Evolutionary conservation across 2,329 filamentous ascomycete species (phyloP).

Genomic region (Polytolypa hystricis): DNA sequence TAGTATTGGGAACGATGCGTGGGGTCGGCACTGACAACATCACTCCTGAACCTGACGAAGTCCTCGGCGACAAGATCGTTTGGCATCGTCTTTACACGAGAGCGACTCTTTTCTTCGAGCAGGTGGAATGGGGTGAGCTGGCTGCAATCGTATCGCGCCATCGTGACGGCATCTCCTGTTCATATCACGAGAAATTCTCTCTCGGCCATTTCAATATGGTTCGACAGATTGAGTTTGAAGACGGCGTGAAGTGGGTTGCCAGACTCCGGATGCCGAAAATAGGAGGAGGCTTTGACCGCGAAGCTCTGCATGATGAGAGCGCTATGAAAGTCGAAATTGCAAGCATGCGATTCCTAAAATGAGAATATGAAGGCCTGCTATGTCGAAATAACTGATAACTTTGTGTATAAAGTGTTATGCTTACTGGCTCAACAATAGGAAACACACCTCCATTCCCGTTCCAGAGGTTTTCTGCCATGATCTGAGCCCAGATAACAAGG

Average conservation of each 20-base stretch:
- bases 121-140: conserved; percentile 1
- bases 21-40: no score
- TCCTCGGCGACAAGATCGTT: no score
- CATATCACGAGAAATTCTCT: neutral
- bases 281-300: neutral
- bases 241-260: conserved; percentile 4
- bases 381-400: neutral
- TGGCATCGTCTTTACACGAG: conserved; percentile 5
- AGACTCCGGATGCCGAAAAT: conserved; percentile 5
- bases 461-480: conserved; percentile 5
- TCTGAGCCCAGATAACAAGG: neutral
- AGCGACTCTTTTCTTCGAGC: conserved; percentile 1
- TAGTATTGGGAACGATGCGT: no score
- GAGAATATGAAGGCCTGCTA: neutral
- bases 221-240: conserved; percentile 3
- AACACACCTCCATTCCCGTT: conserved; percentile 4
- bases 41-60: no score
- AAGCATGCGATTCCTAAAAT: conserved; percentile 4
- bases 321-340: no score
- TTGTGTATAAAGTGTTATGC: neutral
- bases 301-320: neutral
- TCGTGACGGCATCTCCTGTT: conserved; percentile 1
- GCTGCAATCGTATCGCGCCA: neutral
- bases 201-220: conserved; percentile 4
- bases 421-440: neutral